Evolutionary conservation across 1,139 yeast genomes (phyloP).

Genomic region (Zygosaccharomyces pseudobailii): DNA sequence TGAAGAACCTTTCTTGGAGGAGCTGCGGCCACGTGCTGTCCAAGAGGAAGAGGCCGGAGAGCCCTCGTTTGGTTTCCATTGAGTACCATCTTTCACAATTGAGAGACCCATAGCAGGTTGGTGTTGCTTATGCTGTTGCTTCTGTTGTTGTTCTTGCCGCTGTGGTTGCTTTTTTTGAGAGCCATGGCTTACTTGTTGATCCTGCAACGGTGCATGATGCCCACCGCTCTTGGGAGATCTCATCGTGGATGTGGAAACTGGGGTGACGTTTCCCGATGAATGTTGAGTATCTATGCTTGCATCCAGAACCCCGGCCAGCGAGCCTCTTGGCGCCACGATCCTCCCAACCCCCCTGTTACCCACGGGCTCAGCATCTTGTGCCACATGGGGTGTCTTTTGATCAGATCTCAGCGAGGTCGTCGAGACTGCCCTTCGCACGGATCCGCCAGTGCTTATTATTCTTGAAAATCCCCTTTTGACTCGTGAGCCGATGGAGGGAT

Average conservation of each 20-base stretch:
- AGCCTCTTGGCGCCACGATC: neutral
- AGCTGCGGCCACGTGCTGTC: neutral
- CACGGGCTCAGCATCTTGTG: neutral
- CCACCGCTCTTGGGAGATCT: constrained; percentile 6
- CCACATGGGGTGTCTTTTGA: neutral
- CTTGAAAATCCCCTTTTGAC: constrained; percentile 28
- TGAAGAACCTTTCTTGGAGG: neutral
- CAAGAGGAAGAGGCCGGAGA: neutral
- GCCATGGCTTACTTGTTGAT: neutral
- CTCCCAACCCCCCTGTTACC: neutral
- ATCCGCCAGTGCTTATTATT: constrained; percentile 23
- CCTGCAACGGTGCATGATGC: neutral
- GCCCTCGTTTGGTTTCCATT: neutral
- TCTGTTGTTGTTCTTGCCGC: neutral
- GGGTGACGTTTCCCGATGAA: constrained; percentile 7
- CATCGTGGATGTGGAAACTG: constrained; percentile 12
- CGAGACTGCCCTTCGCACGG: constrained; percentile 13
- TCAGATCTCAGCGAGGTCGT: constrained; percentile 7
- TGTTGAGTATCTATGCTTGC: neutral
- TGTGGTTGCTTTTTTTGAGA: neutral
- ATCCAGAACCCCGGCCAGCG: constrained; percentile 6
- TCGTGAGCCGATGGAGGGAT: constrained; percentile 27
- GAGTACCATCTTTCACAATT: neutral
- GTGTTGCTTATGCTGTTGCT: neutral
- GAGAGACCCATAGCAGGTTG: constrained; percentile 1